Base-by-base conservation (phyloP, 2,329 filamentous ascomycete genomes). In the Talaromyces amestolkiae region DNA sequence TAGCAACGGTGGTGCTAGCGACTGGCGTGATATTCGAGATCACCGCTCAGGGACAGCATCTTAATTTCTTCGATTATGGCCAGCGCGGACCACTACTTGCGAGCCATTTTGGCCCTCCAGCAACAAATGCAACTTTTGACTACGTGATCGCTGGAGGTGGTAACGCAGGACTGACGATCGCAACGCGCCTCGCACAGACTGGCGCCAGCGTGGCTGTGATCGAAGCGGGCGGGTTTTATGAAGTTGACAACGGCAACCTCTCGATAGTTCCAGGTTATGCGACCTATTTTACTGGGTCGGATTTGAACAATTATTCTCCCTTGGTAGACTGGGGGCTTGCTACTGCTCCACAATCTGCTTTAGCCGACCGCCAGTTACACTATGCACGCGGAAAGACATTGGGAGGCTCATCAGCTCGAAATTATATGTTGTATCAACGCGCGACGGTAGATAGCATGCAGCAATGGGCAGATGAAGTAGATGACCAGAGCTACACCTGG, bases 391-490 rank as follows among this genome's bases (percentile, higher is more conserved):
- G 72, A 2, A 75, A 74, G 65, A 70, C 70, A 1, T 65, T 75
- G 1, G 72, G 72, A 43, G 56, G 62, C 11, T 47, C 53, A 15
- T 71, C 72, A 0, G 70, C 69, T 4, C 61, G 70, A 9, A 74
- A 74, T 39, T 72, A 68, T 43, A 71, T 75, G 72, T 33, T 71
- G 4, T 70, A 75, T 54, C 71, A 73, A 6, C 61, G 75, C 33
- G 70, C 72, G 3, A 78, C 75, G 2, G 68, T 66, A 15, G 74
- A 69, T 7, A 70, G 72, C 17, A 70, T 76, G 64, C 69, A 75
- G 59, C 64, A 64, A 56, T 79, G 78, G 78, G 77, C 76, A 0
- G 71, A 79, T 51, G 67, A 72, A 37, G 76, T 79, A 7, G 74
- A 69, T 3, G 77, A 79, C 58, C 61, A 72, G 24, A 75, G 71